These are phyloP conservation scores for Nothopassalora personata DNA, from an alignment of 2,329 filamentous ascomycete genomes.

Conservation along the genomic window DNA sequence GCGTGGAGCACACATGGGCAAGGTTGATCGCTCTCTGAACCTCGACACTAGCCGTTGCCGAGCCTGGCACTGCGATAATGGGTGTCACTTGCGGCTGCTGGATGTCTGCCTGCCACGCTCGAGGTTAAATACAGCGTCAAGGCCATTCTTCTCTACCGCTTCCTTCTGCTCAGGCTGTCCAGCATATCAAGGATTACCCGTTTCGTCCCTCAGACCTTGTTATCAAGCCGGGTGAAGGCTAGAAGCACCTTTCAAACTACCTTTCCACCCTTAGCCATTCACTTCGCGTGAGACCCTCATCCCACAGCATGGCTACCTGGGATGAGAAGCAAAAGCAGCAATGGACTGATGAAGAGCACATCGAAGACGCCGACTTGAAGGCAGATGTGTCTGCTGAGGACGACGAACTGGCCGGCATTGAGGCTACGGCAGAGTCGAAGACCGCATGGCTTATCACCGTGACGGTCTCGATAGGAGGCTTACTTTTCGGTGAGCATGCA, in stretches of 20 bases:
- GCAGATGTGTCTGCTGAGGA: slow-evolving; percentile 9
- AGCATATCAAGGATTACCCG: neutral
- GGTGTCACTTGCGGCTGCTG: neutral
- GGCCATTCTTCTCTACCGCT: neutral
- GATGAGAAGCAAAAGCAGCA: slow-evolving; percentile 14
- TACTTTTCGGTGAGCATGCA: slow-evolving; percentile 24
- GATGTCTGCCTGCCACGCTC: neutral
- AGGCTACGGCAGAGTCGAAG: slow-evolving; percentile 36
- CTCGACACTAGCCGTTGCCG: neutral
- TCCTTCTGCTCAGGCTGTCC: neutral
- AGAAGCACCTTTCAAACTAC: neutral
- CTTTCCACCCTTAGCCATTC: neutral
- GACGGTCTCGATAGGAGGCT: slow-evolving; percentile 34
- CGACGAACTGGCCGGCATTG: slow-evolving; percentile 32
- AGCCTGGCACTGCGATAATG: neutral
- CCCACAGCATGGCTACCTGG: slow-evolving; percentile 6
- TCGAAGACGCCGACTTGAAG: slow-evolving; percentile 15
- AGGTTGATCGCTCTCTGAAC: neutral
- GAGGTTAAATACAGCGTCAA: slow-evolving; percentile 10
- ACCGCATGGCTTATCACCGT: slow-evolving; percentile 38
- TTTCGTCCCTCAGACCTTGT: neutral
- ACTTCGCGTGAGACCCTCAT: neutral
- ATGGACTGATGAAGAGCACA: slow-evolving; percentile 15
- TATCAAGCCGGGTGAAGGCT: neutral
- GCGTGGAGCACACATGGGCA: slow-evolving; percentile 1